Conservation (phyloP, 2,329 filamentous ascomycete species). For the Aspergillus fischeri region DNA sequence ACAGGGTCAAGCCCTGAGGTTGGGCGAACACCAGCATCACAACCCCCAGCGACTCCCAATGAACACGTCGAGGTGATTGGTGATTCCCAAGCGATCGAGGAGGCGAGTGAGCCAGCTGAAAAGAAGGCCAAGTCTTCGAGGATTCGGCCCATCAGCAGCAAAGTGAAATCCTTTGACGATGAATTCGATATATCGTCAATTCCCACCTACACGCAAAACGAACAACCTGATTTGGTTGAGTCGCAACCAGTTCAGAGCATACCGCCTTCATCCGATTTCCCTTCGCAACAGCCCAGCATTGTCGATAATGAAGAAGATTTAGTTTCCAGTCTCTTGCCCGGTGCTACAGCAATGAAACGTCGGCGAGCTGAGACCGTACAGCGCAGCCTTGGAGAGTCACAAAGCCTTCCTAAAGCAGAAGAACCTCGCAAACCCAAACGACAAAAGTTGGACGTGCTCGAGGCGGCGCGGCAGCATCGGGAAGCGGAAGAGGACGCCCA, state of each 20-base stretch:
- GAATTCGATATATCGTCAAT: constrained; percentile 47
- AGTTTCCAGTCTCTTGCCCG: constrained; percentile 71
- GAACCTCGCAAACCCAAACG: constrained; percentile 44
- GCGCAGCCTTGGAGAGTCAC: constrained; percentile 36
- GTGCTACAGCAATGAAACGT: constrained; percentile 73
- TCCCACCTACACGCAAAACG: constrained; percentile 32
- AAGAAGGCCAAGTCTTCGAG: constrained; percentile 21
- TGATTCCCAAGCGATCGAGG: constrained; percentile 12
- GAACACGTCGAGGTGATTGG: constrained; percentile 6
- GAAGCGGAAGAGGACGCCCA: constrained; percentile 50
- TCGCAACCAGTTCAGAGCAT: constrained; percentile 16
- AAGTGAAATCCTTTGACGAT: constrained; percentile 71
- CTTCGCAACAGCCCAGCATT: constrained; percentile 24
- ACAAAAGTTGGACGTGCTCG: constrained; percentile 65
- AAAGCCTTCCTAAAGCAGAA: constrained; percentile 21
- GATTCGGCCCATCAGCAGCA: constrained; percentile 32
- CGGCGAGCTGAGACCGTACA: constrained; percentile 61
- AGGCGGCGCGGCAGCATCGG: constrained; percentile 54
- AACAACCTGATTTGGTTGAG: constrained; percentile 14
- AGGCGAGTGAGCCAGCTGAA: constrained; percentile 14
- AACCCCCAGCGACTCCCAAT: constrained; percentile 3
- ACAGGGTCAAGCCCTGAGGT: constrained; percentile 36
- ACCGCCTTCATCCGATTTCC: constrained; percentile 18
- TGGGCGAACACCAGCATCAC: constrained; percentile 1
- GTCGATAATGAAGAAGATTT: constrained; percentile 48